Conservation (phyloP, 2,329 filamentous ascomycete genomes). For the Macrophomina pseudophaseolina region DNA sequence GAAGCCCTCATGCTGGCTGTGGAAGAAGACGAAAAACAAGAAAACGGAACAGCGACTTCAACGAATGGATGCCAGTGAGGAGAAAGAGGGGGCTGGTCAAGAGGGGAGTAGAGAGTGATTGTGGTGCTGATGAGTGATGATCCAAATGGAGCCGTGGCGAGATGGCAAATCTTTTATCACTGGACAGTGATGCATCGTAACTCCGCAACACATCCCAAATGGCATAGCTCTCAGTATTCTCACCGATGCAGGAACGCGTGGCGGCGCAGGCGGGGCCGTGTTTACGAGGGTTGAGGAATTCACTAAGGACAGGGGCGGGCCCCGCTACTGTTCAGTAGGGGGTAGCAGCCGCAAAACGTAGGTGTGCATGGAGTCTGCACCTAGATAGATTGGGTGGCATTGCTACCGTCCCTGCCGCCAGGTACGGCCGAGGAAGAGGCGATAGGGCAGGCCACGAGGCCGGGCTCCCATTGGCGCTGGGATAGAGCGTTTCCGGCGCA, state of each 20-base stretch:
- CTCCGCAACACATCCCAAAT: not conserved
- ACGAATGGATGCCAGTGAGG: constrained; percentile 2
- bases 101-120: constrained; percentile 3
- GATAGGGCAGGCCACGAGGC: not conserved
- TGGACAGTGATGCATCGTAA: not conserved
- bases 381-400: constrained; percentile 14
- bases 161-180: constrained; percentile 21
- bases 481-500: not conserved
- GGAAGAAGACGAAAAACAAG: not conserved
- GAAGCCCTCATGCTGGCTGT: not conserved
- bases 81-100: not conserved
- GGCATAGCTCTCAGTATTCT: not conserved
- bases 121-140: not conserved
- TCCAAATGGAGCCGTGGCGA: not conserved
- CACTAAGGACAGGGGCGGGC: not conserved
- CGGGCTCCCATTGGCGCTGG: not conserved
- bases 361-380: not conserved
- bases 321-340: not conserved
- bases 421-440: constrained; percentile 5
- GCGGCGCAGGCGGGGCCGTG: constrained; percentile 5
- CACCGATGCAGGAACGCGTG: constrained; percentile 6
- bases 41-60: not conserved
- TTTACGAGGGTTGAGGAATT: not conserved
- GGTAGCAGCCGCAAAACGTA: not conserved
- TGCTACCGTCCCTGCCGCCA: not conserved